These are phyloP conservation scores for Calonectria hongkongensis DNA, from an alignment of 2,329 filamentous ascomycete species.

Conservation along the genomic window DNA sequence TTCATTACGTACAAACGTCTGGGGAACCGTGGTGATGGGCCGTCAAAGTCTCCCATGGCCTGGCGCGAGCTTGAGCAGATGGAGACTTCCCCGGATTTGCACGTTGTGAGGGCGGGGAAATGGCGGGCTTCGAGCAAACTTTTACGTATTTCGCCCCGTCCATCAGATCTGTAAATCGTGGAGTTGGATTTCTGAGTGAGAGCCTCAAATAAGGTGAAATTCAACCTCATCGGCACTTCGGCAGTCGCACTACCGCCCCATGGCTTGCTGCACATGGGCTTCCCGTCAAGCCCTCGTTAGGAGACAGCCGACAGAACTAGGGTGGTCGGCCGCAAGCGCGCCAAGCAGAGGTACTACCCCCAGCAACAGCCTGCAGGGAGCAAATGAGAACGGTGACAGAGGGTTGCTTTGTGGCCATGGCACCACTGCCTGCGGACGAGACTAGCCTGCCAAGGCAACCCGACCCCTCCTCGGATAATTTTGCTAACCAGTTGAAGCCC, in stretches of 20 bases:
- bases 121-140: constrained; percentile 46
- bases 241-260: constrained; percentile 45
- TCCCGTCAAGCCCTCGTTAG: constrained; percentile 34
- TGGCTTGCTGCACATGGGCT: constrained; percentile 43
- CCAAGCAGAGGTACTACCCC: constrained; percentile 11
- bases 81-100: constrained; percentile 53
- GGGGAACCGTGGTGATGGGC: constrained; percentile 43
- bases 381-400: constrained; percentile 35
- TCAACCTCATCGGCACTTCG: constrained; percentile 36
- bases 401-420: constrained; percentile 42
- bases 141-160: constrained; percentile 52
- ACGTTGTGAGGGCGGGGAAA: constrained; percentile 51
- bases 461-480: constrained; percentile 31
- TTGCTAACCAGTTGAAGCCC: constrained; percentile 26
- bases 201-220: constrained; percentile 28
- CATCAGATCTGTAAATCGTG: constrained; percentile 47
- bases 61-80: constrained; percentile 42
- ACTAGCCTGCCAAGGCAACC: constrained; percentile 26
- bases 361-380: constrained; percentile 28
- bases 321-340: constrained; percentile 18
- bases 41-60: constrained; percentile 34
- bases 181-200: constrained; percentile 42
- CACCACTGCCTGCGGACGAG: constrained; percentile 45
- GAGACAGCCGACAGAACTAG: constrained; percentile 18
- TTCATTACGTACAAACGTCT: constrained; percentile 53